Conservation (phyloP, 2,329 filamentous ascomycete species). For the Monosporascus sp. region DNA sequence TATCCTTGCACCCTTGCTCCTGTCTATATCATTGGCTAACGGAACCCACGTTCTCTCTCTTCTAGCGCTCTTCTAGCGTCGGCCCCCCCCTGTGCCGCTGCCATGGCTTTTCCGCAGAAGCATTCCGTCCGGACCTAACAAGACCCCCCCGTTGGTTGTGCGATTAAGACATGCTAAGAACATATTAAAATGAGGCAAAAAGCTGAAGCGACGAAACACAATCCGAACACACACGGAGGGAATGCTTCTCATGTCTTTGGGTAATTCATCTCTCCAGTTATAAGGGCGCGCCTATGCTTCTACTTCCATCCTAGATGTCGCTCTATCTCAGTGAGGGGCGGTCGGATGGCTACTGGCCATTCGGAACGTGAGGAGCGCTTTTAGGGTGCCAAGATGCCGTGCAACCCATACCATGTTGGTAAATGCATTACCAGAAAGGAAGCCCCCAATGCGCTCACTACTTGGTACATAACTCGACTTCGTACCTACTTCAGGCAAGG, state of each 20-base stretch:
- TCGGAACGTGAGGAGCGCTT: no score
- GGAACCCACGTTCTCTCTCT: conserved; percentile 15
- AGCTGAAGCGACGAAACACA: no score
- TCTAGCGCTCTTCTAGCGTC: conserved; percentile 35
- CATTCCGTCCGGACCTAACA: neutral
- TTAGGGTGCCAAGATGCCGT: neutral
- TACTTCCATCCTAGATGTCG: no score
- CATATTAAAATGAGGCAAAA: no score
- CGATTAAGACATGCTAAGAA: neutral
- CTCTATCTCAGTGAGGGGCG: no score
- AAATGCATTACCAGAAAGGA: neutral
- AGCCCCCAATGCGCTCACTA: neutral
- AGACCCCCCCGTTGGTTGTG: conserved; percentile 7
- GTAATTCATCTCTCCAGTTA: no score
- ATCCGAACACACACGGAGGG: no score
- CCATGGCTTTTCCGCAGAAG: neutral
- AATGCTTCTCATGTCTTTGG: no score
- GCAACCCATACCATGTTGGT: neutral
- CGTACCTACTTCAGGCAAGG: neutral
- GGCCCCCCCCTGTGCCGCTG: conserved; percentile 9
- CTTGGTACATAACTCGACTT: neutral
- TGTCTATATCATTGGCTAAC: conserved; percentile 17
- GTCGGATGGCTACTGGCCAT: no score
- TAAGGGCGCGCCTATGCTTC: no score
- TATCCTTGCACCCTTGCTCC: neutral